phyloP scores from a whole-genome alignment of 2,329 filamentous ascomycete genomes.

The Alternaria dauci region DNA sequence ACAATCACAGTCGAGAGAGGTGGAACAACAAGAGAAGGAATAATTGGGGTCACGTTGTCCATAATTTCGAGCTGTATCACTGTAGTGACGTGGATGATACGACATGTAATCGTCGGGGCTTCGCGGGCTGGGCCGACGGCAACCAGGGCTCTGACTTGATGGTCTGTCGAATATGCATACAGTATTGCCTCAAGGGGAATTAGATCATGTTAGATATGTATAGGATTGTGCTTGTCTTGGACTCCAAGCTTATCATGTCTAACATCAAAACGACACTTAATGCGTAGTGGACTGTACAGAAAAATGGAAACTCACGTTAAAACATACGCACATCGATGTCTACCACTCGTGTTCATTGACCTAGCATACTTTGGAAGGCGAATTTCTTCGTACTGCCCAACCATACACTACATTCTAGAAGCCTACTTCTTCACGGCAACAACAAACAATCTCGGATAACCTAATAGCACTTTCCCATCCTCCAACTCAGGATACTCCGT shows the following conservation, averaged over 20 bases:
- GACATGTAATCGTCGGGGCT: neutral
- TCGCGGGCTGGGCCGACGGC: neutral
- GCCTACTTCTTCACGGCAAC: constrained; percentile 51
- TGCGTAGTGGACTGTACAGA: neutral
- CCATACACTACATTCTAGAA: neutral
- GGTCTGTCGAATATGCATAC: neutral
- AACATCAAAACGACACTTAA: neutral
- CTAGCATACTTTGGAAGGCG: neutral
- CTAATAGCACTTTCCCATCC: constrained; percentile 64
- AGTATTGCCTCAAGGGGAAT: neutral
- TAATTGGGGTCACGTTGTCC: neutral
- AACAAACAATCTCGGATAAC: constrained; percentile 66
- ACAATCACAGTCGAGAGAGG: neutral
- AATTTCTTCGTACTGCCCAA: no score
- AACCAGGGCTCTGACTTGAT: neutral
- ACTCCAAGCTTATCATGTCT: neutral
- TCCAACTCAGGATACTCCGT: constrained; percentile 54
- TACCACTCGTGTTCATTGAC: neutral
- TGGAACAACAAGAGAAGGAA: neutral
- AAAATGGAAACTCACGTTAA: neutral
- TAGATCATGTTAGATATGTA: neutral
- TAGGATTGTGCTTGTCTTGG: neutral
- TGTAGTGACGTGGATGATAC: neutral
- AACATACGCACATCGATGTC: no score
- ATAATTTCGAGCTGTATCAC: neutral